Base-by-base conservation (phyloP, 2,329 filamentous ascomycete species). In the Pyricularia pennisetigena region DNA sequence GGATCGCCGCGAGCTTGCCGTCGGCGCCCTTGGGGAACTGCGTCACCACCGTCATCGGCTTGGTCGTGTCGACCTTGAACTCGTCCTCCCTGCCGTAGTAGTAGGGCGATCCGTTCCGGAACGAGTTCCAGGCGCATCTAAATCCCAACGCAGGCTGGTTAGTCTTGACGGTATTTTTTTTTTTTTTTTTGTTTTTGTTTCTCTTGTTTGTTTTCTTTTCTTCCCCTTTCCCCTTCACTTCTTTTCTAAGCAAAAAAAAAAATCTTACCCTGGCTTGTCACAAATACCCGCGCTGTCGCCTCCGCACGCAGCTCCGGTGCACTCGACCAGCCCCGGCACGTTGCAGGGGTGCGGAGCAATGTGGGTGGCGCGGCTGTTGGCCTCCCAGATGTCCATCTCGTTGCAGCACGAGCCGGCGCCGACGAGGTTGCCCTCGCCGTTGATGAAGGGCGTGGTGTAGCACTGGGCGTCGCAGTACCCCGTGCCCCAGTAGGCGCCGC, bases 391-490 rank as follows among this genome's bases (percentile, higher is more conserved):
- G 69, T 85, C 83, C 74, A 85, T 80, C 72, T 85, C 83, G 71
- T 82, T 83, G 72, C 83, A 86, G 79, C 83, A 86, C 2, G 80
- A 74, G 30, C 83, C 81, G 26, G 79, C 74, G 61, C 75, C 76
- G 64, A 79, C 76, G 64, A 82, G 72, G 72, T 83, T 83, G 29
- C 77, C 69, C 71, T 80, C 73, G 35, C 83, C 83, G 69, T 82
- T 82, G 72, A 85, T 84, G 70, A 86, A 85, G 0, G 76, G 75
- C 28, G 59, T 74, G 67, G 84, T 84, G 57, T 79, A 81, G 73
- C 85, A 88, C 75, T 88, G 85, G 0, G 85, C 82, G 72, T 88
- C 85, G 67, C 87, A 90, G 77, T 90, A 89, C 4, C 88, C 88
- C 1, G 85, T 86, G 59, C 87, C 87, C 70, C 86, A 87, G 67